phyloP scores from a whole-genome alignment of 108 stramenopile species.

The Nitzschia putrida region DNA sequence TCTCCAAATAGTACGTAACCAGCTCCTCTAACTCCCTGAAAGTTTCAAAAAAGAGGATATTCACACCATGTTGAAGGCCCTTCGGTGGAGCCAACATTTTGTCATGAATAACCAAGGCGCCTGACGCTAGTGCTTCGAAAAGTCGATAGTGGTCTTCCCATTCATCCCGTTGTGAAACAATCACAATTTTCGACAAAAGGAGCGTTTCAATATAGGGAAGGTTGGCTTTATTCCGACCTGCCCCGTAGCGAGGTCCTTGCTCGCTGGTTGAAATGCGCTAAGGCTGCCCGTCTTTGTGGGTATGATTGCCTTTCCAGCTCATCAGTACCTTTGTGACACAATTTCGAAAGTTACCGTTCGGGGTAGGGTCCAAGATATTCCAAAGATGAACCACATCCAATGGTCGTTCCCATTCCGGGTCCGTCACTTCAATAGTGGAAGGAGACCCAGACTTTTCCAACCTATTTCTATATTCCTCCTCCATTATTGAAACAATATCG shows the following conservation, averaged over 20 bases:
- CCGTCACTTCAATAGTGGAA: neutral
- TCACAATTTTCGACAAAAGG: slow-evolving; percentile 50
- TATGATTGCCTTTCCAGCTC: slow-evolving; percentile 1
- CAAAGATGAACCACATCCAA: slow-evolving; percentile 44
- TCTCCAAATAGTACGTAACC: slow-evolving; percentile 39
- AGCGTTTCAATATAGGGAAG: slow-evolving; percentile 19
- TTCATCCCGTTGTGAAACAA: slow-evolving; percentile 55
- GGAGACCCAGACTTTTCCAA: neutral
- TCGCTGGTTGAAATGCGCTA: neutral
- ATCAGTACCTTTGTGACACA: slow-evolving; percentile 9
- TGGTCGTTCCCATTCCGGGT: slow-evolving; percentile 13
- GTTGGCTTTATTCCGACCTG: slow-evolving; percentile 5
- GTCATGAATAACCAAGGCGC: neutral
- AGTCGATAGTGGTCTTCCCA: slow-evolving; percentile 67
- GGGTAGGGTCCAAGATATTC: neutral
- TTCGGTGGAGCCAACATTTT: neutral
- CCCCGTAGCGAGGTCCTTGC: neutral
- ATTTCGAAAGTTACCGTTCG: slow-evolving; percentile 3
- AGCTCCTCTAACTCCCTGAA: slow-evolving; percentile 17
- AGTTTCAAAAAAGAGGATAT: slow-evolving; percentile 42
- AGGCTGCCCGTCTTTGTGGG: neutral
- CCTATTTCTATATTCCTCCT: neutral
- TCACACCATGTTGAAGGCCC: slow-evolving; percentile 14
- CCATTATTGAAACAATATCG: slow-evolving; percentile 24
- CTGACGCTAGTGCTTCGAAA: slow-evolving; percentile 31